Base-by-base conservation (phyloP, 306 rosid genomes). In the Alnus rubra region DNA sequence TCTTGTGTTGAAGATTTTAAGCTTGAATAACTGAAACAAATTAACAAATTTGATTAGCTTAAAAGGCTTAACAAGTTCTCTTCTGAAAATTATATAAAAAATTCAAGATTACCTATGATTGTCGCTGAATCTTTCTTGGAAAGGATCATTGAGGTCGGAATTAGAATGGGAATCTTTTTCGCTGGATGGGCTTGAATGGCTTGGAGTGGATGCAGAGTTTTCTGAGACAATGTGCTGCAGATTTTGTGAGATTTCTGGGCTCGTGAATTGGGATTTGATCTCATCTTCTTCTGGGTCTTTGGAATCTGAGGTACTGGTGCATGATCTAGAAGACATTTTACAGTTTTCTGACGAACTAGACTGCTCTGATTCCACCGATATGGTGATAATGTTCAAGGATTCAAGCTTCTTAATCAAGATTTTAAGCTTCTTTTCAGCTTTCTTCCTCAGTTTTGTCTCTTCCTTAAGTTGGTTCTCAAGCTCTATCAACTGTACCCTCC, bases 391-490 rank as follows among this genome's bases (percentile, higher is more conserved):
- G 69, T 79, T 81, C 54, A 86, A 82, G 80, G 90, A 86, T 62
- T 82, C 83, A 82, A 92, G 86, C 90, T 86, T 92, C 44, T 81
- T 87, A 85, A 51, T 92, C 37, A 94, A 83, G 71, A 78, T 75
- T 45, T 59, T 79, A 62, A 92, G 95, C 90, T 85, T 94, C 82
- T 78, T 92, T 80, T 91, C 89, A 15, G 95, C 92, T 86, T 69
- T 91, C 74, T 91, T 84, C 87, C 86, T 92, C 69, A 87, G 55
- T 50, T 80, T 84, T 23, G 78, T 86, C 92, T 91, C 97, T 77
- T 88, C 82, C 68, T 80, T 88, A 8, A 94, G 81, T 79, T 74
- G 60, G 7, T 84, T 89, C 80, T 89, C 94, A 69, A 94, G 75
- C 71, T 91, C 97, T 74, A 68, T 73, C 86, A 93, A 79, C 98